Conservation (phyloP, 2,329 filamentous ascomycete genomes). For the Phialophora verrucosa region DNA sequence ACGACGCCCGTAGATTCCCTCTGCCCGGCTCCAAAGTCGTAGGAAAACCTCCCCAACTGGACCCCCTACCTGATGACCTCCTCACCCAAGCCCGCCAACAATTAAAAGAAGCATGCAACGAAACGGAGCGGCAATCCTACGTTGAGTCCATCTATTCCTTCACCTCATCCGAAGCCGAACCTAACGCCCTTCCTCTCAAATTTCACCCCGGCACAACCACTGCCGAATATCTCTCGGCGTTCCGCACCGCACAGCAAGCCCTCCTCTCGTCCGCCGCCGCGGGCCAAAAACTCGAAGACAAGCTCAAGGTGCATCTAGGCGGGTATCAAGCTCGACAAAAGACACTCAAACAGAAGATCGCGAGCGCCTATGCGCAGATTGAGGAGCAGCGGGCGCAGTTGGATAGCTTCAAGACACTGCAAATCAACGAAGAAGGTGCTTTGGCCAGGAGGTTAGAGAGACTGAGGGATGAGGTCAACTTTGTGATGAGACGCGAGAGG, state of each 20-base stretch:
- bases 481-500: constrained; percentile 79
- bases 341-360: constrained; percentile 77
- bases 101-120: constrained; percentile 71
- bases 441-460: constrained; percentile 73
- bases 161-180: constrained; percentile 60
- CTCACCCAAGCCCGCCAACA: constrained; percentile 77
- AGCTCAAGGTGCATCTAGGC: constrained; percentile 81
- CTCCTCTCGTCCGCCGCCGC: constrained; percentile 77
- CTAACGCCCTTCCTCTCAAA: constrained; percentile 69
- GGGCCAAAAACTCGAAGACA: constrained; percentile 90
- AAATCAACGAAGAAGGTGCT: constrained; percentile 79
- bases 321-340: constrained; percentile 89
- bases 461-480: constrained; percentile 80
- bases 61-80: constrained; percentile 70
- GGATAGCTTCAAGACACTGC: constrained; percentile 74
- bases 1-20: constrained; percentile 78
- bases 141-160: constrained; percentile 48
- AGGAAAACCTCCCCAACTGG: constrained; percentile 65
- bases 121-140: constrained; percentile 57
- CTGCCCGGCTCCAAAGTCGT: constrained; percentile 70
- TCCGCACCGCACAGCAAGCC: constrained; percentile 74
- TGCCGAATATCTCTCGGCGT: constrained; percentile 70
- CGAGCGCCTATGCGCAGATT: constrained; percentile 74
- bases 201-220: constrained; percentile 80
- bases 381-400: constrained; percentile 75